phyloP scores from a whole-genome alignment of 345 rosid species.

The Ceriops tagal region DNA sequence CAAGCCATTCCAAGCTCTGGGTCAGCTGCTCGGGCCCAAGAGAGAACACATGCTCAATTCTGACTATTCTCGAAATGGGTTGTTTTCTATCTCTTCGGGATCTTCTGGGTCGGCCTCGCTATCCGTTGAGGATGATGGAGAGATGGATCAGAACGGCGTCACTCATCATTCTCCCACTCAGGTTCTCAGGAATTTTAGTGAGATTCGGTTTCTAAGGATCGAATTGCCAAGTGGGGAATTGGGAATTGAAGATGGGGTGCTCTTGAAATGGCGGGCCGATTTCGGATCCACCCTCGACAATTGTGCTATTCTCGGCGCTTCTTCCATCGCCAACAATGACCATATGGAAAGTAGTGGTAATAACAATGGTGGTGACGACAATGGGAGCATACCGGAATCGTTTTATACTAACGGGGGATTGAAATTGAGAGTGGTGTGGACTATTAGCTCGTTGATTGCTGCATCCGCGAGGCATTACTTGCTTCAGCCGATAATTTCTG shows the following conservation, averaged over 20 bases:
- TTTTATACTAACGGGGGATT: conserved; percentile 91
- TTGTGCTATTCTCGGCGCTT: conserved; percentile 87
- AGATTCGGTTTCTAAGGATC: conserved; percentile 77
- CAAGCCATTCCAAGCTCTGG: conserved; percentile 77
- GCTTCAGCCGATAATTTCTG: conserved; percentile 79
- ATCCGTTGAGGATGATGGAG: conserved; percentile 54
- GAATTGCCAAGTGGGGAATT: conserved; percentile 85
- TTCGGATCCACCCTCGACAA: conserved; percentile 87
- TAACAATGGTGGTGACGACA: conserved; percentile 48
- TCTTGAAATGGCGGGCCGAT: conserved; percentile 90
- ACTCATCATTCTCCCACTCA: conserved; percentile 95
- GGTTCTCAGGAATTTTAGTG: conserved; percentile 81
- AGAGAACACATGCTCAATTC: conserved; percentile 11
- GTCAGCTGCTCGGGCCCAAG: conserved; percentile 59
- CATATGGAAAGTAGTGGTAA: neutral
- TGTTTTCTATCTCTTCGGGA: conserved; percentile 11
- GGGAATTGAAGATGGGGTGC: conserved; percentile 74
- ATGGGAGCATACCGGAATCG: conserved; percentile 87
- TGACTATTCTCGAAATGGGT: conserved; percentile 13
- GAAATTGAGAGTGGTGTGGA: conserved; percentile 94
- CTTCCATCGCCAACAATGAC: conserved; percentile 43
- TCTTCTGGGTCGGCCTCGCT: conserved; percentile 16
- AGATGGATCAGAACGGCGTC: conserved; percentile 69
- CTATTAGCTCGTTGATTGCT: conserved; percentile 86
- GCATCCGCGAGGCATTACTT: conserved; percentile 92